Evolutionary conservation across 1,139 yeast genomes (phyloP), one percentile per base, ranked within the genome.

Genomic region (Candida anutae): DNA sequence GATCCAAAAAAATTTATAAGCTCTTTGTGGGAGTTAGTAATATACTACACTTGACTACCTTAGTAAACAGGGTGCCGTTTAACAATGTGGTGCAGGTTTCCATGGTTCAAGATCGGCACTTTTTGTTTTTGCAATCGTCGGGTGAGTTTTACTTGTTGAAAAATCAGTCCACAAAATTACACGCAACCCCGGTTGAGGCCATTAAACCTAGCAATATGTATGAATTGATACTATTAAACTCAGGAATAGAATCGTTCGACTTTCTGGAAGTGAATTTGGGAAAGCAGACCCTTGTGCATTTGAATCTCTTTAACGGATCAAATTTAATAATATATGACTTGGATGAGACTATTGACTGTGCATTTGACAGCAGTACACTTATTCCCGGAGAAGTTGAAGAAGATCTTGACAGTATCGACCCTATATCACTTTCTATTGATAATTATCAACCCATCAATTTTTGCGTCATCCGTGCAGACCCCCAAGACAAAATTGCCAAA

Each of bases 61-160:
- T 65, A 23, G 42, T 47, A 15, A 39, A 47, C 23, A 53, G 45
- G 26, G 34, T 63, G 4, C 33, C 47, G 5, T 38, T 63, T 4
- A 31, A 37, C 4, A 46, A 48, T 16, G 45, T 60, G 5, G 32
- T 37, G 10, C 51, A 56, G 31, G 44, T 55, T 16, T 42, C 46
- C 11, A 47, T 58, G 49, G 38, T 62, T 5, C 43, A 50, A 14
- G 46, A 48, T 21, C 43, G 47, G 25, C 65, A 63, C 37, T 61
- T 64, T 31, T 36, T 64, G 25, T 53, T 65, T 26, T 40, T 64
- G 25, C 39, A 61, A 21, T 43, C 41, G 22, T 52, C 56, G 9
- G 72, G 72, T 2, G 69, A 62, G 16, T 48, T 64, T 13, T 60
- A 43, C 37, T 37, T 64, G 5, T 46, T 65, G 31, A 61, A 57